Evolutionary conservation across 768 basidiomycete species (phyloP).

Genomic region (Dioszegia crocea): DNA sequence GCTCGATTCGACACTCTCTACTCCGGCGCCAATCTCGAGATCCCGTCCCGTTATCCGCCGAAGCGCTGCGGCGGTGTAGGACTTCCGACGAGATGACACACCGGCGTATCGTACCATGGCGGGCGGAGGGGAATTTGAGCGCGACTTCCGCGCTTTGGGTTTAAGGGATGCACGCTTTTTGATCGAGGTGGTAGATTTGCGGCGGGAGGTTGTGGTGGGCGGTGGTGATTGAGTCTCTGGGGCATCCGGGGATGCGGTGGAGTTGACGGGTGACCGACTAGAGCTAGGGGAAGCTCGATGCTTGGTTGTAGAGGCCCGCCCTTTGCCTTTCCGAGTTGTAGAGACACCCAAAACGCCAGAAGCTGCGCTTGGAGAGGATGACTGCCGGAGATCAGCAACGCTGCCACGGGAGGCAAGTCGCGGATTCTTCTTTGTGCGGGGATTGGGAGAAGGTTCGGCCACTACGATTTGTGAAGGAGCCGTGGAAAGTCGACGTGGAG

Average conservation of each 20-base stretch:
- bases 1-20: neutral
- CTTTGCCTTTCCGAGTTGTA: neutral
- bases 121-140: neutral
- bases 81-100: neutral
- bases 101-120: slow-evolving; percentile 4
- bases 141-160: neutral
- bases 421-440: slow-evolving; percentile 20
- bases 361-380: no score
- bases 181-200: neutral
- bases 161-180: neutral
- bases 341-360: no score
- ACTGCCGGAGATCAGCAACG: neutral
- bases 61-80: neutral
- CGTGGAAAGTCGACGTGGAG: slow-evolving; percentile 8
- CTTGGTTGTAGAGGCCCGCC: neutral
- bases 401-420: neutral
- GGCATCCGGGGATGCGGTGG: neutral
- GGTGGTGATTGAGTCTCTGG: neutral
- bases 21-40: neutral
- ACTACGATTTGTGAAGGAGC: neutral
- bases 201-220: neutral
- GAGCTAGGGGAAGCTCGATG: neutral
- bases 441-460: slow-evolving; percentile 19
- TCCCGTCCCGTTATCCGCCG: neutral
- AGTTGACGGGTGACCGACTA: neutral